A percentile compares a stretch with the other conserved stretches of the same genome.
Evolutionary conservation across 179 eudicot genomes (phyloP).

Genomic region (Corrigiola litoralis): DNA sequence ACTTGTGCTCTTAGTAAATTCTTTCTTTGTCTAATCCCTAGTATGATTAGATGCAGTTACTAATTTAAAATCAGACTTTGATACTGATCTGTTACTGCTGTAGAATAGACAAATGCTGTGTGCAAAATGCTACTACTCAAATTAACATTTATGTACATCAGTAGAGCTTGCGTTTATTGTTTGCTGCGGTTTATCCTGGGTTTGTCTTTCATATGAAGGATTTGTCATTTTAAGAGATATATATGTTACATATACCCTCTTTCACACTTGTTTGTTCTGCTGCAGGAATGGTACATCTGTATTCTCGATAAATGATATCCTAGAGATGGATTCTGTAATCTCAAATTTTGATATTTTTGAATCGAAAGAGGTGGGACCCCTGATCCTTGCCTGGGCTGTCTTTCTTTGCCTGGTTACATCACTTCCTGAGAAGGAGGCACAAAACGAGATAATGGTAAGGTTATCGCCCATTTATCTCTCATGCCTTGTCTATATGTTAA

Average conservation of each 20-base stretch:
- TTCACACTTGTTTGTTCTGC: slow-evolving; percentile 15
- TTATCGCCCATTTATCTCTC: neutral
- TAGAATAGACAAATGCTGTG: neutral
- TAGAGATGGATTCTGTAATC: slow-evolving; percentile 70
- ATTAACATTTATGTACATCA: neutral
- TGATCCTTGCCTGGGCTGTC: slow-evolving; percentile 88
- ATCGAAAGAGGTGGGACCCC: slow-evolving; percentile 73
- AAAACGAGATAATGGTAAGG: slow-evolving; percentile 51
- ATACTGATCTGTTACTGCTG: neutral
- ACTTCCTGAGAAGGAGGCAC: slow-evolving; percentile 64
- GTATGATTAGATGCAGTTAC: slow-evolving; percentile 7
- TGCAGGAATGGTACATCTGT: slow-evolving; percentile 63
- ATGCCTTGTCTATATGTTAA: neutral
- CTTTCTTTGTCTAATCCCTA: too few species aligned
- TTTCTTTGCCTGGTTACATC: slow-evolving; percentile 82
- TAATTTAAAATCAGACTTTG: neutral
- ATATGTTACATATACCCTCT: neutral
- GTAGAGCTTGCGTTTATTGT: neutral
- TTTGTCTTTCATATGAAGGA: neutral
- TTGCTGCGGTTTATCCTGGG: neutral
- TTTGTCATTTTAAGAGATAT: neutral
- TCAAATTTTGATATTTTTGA: slow-evolving; percentile 60
- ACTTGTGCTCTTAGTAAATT: too few species aligned
- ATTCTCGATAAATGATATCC: slow-evolving; percentile 65
- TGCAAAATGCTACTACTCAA: neutral